These are phyloP conservation scores for Cladosporium phlei DNA, from an alignment of 2,329 filamentous ascomycete species.

Conservation along the genomic window DNA sequence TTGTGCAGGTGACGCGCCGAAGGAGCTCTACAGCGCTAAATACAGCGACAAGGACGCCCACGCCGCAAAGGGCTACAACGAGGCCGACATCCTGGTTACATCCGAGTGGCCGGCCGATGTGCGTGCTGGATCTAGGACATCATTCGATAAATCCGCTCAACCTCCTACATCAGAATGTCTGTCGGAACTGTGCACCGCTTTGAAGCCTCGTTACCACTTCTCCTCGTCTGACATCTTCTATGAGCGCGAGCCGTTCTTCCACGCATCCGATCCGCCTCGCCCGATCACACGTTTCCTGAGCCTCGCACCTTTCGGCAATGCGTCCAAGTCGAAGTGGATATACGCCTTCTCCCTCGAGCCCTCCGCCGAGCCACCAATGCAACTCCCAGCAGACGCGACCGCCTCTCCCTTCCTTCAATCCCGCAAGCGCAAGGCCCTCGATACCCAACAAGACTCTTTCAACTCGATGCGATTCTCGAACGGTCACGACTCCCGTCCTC, in stretches of 20 bases:
- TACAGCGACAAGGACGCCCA: constrained; percentile 70
- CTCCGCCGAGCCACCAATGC: constrained; percentile 54
- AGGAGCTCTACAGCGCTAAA: constrained; percentile 62
- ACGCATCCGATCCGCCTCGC: constrained; percentile 44
- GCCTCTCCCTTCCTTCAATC: constrained; percentile 62
- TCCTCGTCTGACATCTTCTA: constrained; percentile 70
- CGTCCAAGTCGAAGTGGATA: constrained; percentile 71
- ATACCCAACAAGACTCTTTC: constrained; percentile 28
- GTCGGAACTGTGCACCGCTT: constrained; percentile 67
- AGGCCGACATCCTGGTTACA: constrained; percentile 81
- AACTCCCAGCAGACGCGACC: constrained; percentile 67
- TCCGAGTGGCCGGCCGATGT: constrained; percentile 72
- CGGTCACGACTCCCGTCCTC: constrained; percentile 35
- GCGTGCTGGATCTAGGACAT: constrained; percentile 35
- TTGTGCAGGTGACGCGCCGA: constrained; percentile 37
- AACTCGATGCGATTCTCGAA: constrained; percentile 48
- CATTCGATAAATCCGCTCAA: constrained; percentile 43
- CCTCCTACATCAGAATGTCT: constrained; percentile 57
- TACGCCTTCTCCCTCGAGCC: constrained; percentile 66
- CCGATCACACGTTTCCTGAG: constrained; percentile 84
- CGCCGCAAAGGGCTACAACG: constrained; percentile 57
- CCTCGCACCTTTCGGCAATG: constrained; percentile 71
- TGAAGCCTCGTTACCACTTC: constrained; percentile 93
- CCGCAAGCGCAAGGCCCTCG: constrained; percentile 48
- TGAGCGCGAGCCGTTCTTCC: constrained; percentile 89